Evolutionary conservation across 148 eudicot genomes (phyloP).

Genomic region (Cornus suecica): DNA sequence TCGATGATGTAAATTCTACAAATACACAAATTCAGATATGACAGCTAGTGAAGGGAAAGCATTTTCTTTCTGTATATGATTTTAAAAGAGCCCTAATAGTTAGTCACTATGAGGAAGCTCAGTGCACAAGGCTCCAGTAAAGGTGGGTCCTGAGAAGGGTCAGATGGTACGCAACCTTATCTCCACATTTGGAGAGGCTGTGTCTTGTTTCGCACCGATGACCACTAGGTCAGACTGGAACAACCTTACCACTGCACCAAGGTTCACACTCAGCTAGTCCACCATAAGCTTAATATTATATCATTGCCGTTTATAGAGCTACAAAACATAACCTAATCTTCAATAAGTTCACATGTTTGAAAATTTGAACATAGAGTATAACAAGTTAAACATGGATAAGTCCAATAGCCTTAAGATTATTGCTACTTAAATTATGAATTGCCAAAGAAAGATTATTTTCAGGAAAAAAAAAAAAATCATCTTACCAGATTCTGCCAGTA

Average conservation of each 20-base stretch:
- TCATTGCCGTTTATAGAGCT: background rate
- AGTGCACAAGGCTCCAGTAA: no score
- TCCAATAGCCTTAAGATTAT: no score
- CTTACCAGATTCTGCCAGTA: constrained; percentile 38
- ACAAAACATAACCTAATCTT: background rate
- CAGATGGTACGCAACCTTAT: no score
- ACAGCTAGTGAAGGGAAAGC: background rate
- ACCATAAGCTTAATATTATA: background rate
- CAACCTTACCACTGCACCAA: no score
- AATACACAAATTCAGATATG: no score
- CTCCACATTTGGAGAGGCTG: no score
- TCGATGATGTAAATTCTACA: no score
- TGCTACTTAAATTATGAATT: background rate
- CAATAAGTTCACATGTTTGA: background rate
- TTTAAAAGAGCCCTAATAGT: background rate
- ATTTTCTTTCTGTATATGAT: background rate
- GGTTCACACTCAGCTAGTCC: background rate
- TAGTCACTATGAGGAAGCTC: no score
- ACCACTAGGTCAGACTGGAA: no score
- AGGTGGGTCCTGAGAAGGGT: no score
- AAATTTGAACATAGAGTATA: background rate
- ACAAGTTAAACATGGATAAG: background rate
- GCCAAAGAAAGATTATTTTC: background rate
- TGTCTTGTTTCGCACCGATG: no score
- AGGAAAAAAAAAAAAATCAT: background rate